A percentile compares a stretch with the other conserved stretches of the same genome.
These are phyloP conservation scores for Puccinia brachypodii DNA, from an alignment of 1,284 basidiomycete species.

Conservation along the genomic window DNA sequence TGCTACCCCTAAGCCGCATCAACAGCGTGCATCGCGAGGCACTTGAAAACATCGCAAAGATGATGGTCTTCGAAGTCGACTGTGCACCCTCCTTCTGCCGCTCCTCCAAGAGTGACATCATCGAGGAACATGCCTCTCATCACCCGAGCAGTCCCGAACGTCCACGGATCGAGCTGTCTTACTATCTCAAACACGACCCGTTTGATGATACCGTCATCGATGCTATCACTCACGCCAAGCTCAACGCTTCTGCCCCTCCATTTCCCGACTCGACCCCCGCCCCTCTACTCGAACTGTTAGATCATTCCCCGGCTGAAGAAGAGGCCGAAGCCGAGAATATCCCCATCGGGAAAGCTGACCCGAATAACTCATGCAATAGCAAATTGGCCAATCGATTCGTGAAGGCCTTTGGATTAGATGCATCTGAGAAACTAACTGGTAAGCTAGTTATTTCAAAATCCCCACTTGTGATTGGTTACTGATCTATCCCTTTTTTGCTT, in stretches of 20 bases:
- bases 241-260: background rate
- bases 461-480: slow-evolving; percentile 46
- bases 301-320: slow-evolving; percentile 14
- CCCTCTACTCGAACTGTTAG: slow-evolving; percentile 33
- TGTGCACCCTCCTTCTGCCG: background rate
- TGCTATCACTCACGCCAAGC: slow-evolving; percentile 28
- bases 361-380: background rate
- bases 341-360: background rate
- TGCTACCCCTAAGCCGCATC: slow-evolving; percentile 53
- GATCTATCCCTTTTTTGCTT: slow-evolving; percentile 48
- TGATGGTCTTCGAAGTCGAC: slow-evolving; percentile 47
- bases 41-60: slow-evolving; percentile 51
- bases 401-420: slow-evolving; percentile 43
- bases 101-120: background rate
- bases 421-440: slow-evolving; percentile 32
- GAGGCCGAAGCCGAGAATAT: slow-evolving; percentile 13
- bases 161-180: slow-evolving; percentile 27
- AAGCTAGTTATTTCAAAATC: background rate
- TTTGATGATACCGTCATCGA: slow-evolving; percentile 44
- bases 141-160: background rate
- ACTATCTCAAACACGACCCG: slow-evolving; percentile 32
- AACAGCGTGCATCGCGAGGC: slow-evolving; percentile 49
- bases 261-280: background rate
- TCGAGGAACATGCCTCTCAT: slow-evolving; percentile 2
- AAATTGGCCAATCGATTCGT: slow-evolving; percentile 27